Base-by-base conservation (phyloP, 2,329 filamentous ascomycete species). In the Talaromyces sp. region DNA sequence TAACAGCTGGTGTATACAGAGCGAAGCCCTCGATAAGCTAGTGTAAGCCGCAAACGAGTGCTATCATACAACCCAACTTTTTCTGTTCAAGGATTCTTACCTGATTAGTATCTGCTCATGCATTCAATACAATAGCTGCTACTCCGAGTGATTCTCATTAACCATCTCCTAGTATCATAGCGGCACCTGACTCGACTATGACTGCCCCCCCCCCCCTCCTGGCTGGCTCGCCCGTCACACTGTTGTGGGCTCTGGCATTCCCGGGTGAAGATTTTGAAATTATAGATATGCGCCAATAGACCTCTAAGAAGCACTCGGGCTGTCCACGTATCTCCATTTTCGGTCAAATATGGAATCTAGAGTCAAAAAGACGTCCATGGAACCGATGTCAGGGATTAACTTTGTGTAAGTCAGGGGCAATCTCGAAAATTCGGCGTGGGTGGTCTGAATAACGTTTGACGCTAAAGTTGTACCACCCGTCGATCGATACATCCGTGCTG, bases 361-460 rank as follows among this genome's bases (percentile, higher is more conserved):
- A 13, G 16, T 50, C 47, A 10, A 31, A 2, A 6, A 3, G 13
- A 50, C 3, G 24, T 14, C 7, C 8, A 50, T 3, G 4, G 1
- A 31, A 8, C 47, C 22, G 22, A 31, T 31, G 27, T 22, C 27
- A 49, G 22, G 8, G 22, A 49, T 27, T 2, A 13, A 16, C 16
- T 27, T 16, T 11, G 22, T 3, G 22, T 16, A 14, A 47, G 3
- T 49, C 16, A 13, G 47, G 47, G 27, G 14, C 11, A 14, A 24
- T 24, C 45, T 49, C 14, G 8, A 13, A 10, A 13, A 3, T 49
- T 9, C 10, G n/a, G 14, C 27, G 49, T 33, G 9, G 14, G 49
- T 19, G 49, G 49, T 52, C 27, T 52, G 27, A 52, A n/a, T 52
- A 52, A 52, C 49, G 49, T 52, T 52, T 52, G 49, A 52, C 49